Evolutionary conservation across 2,329 filamentous ascomycete species (phyloP), one percentile per base, ranked within the genome.

Genomic region (Fusarium torulosum): DNA sequence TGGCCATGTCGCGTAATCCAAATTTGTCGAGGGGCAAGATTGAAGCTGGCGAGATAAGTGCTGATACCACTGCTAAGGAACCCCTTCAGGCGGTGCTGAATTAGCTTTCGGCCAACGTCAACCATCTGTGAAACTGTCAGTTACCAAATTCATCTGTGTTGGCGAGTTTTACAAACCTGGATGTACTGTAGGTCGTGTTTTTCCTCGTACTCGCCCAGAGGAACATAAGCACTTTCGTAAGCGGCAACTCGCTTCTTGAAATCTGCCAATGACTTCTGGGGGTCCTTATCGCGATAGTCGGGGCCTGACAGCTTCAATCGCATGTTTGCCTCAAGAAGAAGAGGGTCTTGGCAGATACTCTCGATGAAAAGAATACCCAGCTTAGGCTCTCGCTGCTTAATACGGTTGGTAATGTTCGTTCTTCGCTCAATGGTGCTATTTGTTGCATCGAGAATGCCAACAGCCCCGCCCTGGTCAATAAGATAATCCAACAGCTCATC

Each of bases 1-100:
- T 97, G 92, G 41, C 96, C 96, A 75, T 98, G 96, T 50, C 96
- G 86, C 3, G 96, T 98, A 75, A 99, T 96, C 96, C 96, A 99
- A 63, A 99, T 98, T 78, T 97, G 95, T 54, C 96, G 87, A 1
- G 96, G 94, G 0, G 95, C 93, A 17, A 99, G 86, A 73, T 99
- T 98, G 84, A 99, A 99, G 72, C 97, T 98, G 44, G 96, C 91
- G 11, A 99, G 85, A 74, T 98, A 99, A 68, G 94, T 97, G 57
- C 96, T 94, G 55, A 97, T 96, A 66, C 96, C 93, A 38, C 92
- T 92, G 58, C 94, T 94, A 47, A 99, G 84, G 78, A 99, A 99
- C 7, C 96, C 96, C 70, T 91, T 91, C 63, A 97, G 89, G 65
- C 96, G 92, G 77, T 97, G 92, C 45, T 95, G 92, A 42, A 98